Base-by-base conservation (phyloP, 225 moss, liverwort and hornwort species). In the Pseudoscleropodium purum region DNA sequence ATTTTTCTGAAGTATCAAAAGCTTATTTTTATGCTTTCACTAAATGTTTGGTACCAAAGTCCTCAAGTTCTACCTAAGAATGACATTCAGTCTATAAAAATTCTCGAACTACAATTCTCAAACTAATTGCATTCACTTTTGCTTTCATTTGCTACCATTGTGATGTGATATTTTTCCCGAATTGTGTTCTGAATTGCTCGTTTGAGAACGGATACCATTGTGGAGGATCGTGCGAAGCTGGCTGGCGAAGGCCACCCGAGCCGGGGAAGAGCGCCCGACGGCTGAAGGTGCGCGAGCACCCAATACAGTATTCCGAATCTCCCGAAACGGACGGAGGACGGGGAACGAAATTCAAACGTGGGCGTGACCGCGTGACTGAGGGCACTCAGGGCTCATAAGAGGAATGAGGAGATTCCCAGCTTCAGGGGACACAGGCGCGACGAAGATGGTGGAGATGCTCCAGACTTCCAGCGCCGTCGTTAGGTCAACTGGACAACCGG, bases 111-210 rank as follows among this genome's bases (percentile, higher is more conserved):
- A 21, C 56, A 26, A 15, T 9, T 43, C 10, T 43, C 27, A 73
- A 73, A 39, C 14, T 7, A 30, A 7, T 21, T 31, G 13, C 13
- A 13, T 34, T 34, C 34, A 8, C 5, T 34, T 15, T 54, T 5
- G 8, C 6, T 54, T 25, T 36, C 54, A 36, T 54, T 24, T 15
- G 21, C 0, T 25, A 5, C 0, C 6, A 9, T 9, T 2, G 2
- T 2, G 27, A 79, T 79, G 37, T 36, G 15, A 9, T 9, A 10
- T n/a, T 56, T 79, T 56, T 2, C 26, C 15, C 0, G 0, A 10
- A 15, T 6, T 2, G 6, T 26, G 26, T n/a, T 79, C 7, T 26
- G 16, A 37, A 79, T 37, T 57, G 16, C 16, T 79, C 4, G 2
- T 78, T 25, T 56, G 6, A 6, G 34, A 20, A 20, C 18, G 18